A percentile compares a stretch with the other conserved stretches of the same genome.
These are phyloP conservation scores for Alternaria infectoria DNA, from an alignment of 2,329 filamentous ascomycete genomes.

Conservation along the genomic window DNA sequence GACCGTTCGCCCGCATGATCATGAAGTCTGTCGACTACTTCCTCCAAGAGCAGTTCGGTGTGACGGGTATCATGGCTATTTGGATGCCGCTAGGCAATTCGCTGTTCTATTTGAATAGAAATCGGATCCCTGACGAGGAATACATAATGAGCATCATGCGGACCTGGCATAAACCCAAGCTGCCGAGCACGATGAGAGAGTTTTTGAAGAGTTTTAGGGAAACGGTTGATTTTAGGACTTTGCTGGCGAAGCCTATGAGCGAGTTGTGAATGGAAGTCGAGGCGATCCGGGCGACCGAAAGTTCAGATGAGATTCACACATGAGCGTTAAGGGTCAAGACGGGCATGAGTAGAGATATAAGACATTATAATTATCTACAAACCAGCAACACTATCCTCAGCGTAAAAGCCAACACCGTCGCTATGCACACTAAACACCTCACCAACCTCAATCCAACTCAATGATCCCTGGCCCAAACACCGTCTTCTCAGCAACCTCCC, in stretches of 20 bases:
- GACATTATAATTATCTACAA: background rate
- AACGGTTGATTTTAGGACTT: constrained; percentile 5
- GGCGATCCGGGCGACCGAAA: fast-evolving
- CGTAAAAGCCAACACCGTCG: constrained; percentile 2
- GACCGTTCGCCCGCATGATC: constrained; percentile 33
- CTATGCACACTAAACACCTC: background rate
- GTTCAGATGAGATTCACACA: background rate
- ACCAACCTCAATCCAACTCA: constrained; percentile 30
- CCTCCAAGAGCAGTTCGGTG: constrained; percentile 26
- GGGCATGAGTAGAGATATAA: background rate
- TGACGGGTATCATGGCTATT: constrained; percentile 24
- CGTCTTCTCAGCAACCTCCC: constrained; percentile 32
- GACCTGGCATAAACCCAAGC: constrained; percentile 20
- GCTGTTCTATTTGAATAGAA: constrained; percentile 24
- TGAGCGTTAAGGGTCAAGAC: too few species aligned
- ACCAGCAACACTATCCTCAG: background rate
- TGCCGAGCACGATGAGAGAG: constrained; percentile 26
- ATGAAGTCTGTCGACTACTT: constrained; percentile 30
- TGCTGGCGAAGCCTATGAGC: background rate
- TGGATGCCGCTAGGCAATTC: constrained; percentile 32
- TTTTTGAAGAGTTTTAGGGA: constrained; percentile 31
- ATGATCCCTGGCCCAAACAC: constrained; percentile 42
- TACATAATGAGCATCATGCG: constrained; percentile 19
- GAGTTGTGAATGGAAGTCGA: background rate
- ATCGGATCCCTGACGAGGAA: constrained; percentile 15